phyloP scores from a whole-genome alignment of 805 yeast species.

The Candida anglica region DNA sequence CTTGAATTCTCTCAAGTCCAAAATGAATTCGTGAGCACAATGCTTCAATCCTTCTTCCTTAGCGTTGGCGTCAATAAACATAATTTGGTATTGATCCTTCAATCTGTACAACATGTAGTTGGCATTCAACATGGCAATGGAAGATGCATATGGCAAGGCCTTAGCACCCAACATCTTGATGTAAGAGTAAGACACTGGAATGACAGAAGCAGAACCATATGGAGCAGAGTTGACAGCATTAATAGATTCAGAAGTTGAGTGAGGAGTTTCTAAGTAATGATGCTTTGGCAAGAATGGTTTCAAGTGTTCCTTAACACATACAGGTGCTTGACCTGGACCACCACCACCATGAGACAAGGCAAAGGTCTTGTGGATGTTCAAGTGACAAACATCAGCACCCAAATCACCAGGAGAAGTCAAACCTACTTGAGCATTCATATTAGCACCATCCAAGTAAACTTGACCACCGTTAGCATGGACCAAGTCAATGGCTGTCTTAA shows the following conservation, averaged over 20 bases:
- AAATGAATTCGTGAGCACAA: slow-evolving; percentile 95
- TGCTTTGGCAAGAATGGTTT: slow-evolving; percentile 82
- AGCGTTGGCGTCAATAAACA: slow-evolving; percentile 57
- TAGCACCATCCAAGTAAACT: slow-evolving; percentile 97
- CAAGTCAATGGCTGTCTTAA: slow-evolving; percentile 76
- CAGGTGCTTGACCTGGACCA: slow-evolving; percentile 99
- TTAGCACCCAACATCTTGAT: slow-evolving; percentile 89
- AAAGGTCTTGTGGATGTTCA: slow-evolving; percentile 95
- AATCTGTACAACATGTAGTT: slow-evolving; percentile 89
- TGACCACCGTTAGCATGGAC: slow-evolving; percentile 89
- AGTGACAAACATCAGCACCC: slow-evolving; percentile 97
- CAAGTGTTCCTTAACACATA: slow-evolving; percentile 83
- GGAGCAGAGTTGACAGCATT: slow-evolving; percentile 89
- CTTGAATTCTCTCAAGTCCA: slow-evolving; percentile 86
- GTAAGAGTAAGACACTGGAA: slow-evolving; percentile 92
- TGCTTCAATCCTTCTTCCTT: slow-evolving; percentile 54
- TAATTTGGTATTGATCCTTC: slow-evolving; percentile 64
- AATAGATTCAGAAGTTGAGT: slow-evolving; percentile 48
- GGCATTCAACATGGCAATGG: slow-evolving; percentile 90
- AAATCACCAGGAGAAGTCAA: slow-evolving; percentile 95
- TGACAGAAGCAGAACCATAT: slow-evolving; percentile 88
- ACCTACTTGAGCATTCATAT: slow-evolving; percentile 99
- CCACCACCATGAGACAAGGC: slow-evolving; percentile 99
- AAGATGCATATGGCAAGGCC: slow-evolving; percentile 82
- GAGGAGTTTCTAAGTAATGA: slow-evolving; percentile 52